Evolutionary conservation across 371 early-diverging fungal genomes (phyloP).

Genomic region (Mortierella sp.): DNA sequence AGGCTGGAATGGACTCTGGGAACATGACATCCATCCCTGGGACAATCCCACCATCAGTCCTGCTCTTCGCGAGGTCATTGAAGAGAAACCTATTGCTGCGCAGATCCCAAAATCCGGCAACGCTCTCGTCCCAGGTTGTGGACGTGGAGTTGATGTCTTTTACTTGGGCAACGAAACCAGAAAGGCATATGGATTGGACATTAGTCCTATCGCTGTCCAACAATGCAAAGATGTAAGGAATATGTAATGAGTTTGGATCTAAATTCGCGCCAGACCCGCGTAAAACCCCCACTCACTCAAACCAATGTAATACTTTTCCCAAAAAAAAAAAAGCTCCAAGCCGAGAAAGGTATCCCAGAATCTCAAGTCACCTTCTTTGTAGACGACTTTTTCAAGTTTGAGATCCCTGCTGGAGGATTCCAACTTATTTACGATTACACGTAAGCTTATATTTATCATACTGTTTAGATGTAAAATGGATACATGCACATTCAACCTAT

Average conservation of each 20-base stretch:
- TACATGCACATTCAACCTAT: background rate
- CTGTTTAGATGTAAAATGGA: background rate
- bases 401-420: conserved; percentile 67
- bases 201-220: conserved; percentile 76
- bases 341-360: conserved; percentile 53
- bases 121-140: conserved; percentile 90
- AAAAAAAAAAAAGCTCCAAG: conserved; percentile 41
- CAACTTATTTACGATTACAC: conserved; percentile 90
- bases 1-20: conserved; percentile 73
- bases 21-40: conserved; percentile 68
- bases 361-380: conserved; percentile 66
- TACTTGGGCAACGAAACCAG: conserved; percentile 70
- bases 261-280: too few relatives aligned
- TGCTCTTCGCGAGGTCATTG: conserved; percentile 73
- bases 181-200: conserved; percentile 78
- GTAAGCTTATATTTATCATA: conserved; percentile 51
- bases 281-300: too few relatives aligned
- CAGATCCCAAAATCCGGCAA: conserved; percentile 69
- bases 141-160: conserved; percentile 84
- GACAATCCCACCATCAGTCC: conserved; percentile 73
- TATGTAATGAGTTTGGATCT: too few relatives aligned
- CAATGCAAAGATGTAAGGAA: conserved; percentile 50
- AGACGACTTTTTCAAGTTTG: conserved; percentile 83
- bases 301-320: background rate
- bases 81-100: conserved; percentile 63